These are phyloP conservation scores for Reticulascus tulasneorum DNA, from an alignment of 2,329 filamentous ascomycete genomes.

Conservation along the genomic window DNA sequence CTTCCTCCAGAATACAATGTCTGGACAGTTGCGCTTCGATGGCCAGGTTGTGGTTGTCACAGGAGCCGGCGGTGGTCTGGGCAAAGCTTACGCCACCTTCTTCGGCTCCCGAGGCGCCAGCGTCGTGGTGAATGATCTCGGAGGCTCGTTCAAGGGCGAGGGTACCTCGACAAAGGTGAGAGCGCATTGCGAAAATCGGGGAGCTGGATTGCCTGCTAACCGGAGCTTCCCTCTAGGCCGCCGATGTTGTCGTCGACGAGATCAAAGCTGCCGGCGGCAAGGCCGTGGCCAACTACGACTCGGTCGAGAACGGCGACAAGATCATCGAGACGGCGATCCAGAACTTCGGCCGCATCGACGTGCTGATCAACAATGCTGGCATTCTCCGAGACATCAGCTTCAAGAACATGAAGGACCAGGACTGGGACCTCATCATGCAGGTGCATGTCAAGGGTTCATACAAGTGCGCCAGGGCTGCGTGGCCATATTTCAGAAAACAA, in stretches of 20 bases:
- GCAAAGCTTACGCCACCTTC: slow-evolving; percentile 81
- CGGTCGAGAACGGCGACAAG: slow-evolving; percentile 85
- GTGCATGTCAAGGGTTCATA: slow-evolving; percentile 93
- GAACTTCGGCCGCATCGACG: slow-evolving; percentile 79
- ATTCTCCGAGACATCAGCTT: slow-evolving; percentile 94
- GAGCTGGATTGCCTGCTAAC: slow-evolving; percentile 15
- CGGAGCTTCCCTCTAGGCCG: slow-evolving; percentile 50
- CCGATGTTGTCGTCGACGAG: slow-evolving; percentile 77
- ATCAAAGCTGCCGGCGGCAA: slow-evolving; percentile 88
- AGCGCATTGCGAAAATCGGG: slow-evolving; percentile 1
- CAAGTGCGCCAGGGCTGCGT: slow-evolving; percentile 91
- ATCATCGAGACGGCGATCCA: slow-evolving; percentile 89
- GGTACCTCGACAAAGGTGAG: slow-evolving; percentile 79
- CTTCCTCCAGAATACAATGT: slow-evolving; percentile 47
- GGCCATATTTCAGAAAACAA: slow-evolving; percentile 97
- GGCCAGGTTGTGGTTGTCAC: slow-evolving; percentile 81
- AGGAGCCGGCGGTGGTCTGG: slow-evolving; percentile 74
- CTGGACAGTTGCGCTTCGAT: slow-evolving; percentile 71
- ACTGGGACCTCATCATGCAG: slow-evolving; percentile 93
- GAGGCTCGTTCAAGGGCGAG: slow-evolving; percentile 89
- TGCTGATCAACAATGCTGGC: slow-evolving; percentile 97
- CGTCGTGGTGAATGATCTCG: slow-evolving; percentile 95
- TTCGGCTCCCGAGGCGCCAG: slow-evolving; percentile 89
- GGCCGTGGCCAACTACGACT: slow-evolving; percentile 96
- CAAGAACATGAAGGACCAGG: slow-evolving; percentile 96